Base-by-base conservation (phyloP, 192 early-diverging fungal genomes). In the Mortierella hygrophila region DNA sequence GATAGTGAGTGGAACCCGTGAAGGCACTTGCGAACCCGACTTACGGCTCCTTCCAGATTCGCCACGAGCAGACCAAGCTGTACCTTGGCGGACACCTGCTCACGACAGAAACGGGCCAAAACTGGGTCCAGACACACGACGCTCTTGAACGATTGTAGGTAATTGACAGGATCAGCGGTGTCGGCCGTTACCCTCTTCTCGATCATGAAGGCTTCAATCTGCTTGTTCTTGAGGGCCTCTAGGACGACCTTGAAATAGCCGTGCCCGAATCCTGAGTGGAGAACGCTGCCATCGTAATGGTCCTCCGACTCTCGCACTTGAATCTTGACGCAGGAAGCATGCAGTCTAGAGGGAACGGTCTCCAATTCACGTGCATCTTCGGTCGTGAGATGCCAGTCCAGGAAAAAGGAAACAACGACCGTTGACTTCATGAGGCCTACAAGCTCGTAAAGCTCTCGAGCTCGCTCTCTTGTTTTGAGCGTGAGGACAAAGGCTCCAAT, bases 191-290 rank as follows among this genome's bases (percentile, higher is more conserved):
- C 32, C 32, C 65, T 68, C 37, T 70, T 75, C 40, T 80, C 83
- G 37, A 85, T 52, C 5, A 69, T 42, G 32, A 77, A 85, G 23
- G 74, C 83, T 74, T 85, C 68, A n/a, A 85, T 80, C 6, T 55
- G 41, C 29, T 55, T 49, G 57, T 85, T 85, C 37, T 15, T 55
- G 20, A 84, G n/a, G 4, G 77, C 82, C 15, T 65, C 71, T 16
- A 75, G 6, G 52, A 84, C 73, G 29, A 78, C 63, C 6, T 35
- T 37, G n/a, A 42, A 68, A 38, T 38, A 73, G 15, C 73, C 32
- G 38, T 80, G 70, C 3, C 78, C 78, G 23, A 80, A 79, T 35
- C 83, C 78, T 6, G 44, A 41, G 10, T 44, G 41, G 13, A 35
- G 13, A 8, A n/a, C 40, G 6, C 57, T 20, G 6, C 63, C 72